These are phyloP conservation scores for Rhododendron mucronatum DNA, from an alignment of 148 eudicot species.

Conservation along the genomic window DNA sequence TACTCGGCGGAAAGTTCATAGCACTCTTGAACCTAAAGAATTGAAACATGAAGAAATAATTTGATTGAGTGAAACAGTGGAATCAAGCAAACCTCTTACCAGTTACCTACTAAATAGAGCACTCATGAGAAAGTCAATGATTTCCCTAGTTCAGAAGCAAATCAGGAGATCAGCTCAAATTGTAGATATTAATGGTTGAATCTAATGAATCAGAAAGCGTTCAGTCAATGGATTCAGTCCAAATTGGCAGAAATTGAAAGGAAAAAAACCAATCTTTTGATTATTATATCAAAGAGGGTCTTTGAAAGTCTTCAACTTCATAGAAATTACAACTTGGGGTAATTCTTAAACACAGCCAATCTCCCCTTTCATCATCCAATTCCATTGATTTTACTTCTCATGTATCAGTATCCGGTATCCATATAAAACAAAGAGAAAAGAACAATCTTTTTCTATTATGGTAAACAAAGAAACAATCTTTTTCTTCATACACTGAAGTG, in stretches of 20 bases:
- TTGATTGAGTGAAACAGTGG: background rate
- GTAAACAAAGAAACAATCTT: background rate
- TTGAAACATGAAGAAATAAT: background rate
- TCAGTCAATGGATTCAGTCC: background rate
- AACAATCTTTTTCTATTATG: background rate
- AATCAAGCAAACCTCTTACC: background rate
- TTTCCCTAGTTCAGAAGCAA: background rate
- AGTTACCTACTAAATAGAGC: background rate
- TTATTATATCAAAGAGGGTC: background rate
- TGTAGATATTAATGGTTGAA: background rate
- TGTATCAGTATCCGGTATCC: background rate
- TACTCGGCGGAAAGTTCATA: constrained; percentile 93
- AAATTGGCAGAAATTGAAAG: background rate
- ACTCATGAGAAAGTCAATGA: background rate
- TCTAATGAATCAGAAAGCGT: background rate
- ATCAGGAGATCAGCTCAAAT: background rate
- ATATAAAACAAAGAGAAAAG: background rate
- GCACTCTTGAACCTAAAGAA: constrained; percentile 80
- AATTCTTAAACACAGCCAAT: background rate
- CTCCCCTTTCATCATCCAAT: background rate
- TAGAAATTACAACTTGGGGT: background rate
- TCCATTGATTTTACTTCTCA: background rate
- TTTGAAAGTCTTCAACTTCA: background rate
- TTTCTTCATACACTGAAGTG: background rate
- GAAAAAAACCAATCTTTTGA: background rate